Percentiles rank a stretch among this genome's conserved stretches.
These are phyloP conservation scores for Anthracocystis walkeri DNA, from an alignment of 1,284 basidiomycete genomes.

Conservation along the genomic window DNA sequence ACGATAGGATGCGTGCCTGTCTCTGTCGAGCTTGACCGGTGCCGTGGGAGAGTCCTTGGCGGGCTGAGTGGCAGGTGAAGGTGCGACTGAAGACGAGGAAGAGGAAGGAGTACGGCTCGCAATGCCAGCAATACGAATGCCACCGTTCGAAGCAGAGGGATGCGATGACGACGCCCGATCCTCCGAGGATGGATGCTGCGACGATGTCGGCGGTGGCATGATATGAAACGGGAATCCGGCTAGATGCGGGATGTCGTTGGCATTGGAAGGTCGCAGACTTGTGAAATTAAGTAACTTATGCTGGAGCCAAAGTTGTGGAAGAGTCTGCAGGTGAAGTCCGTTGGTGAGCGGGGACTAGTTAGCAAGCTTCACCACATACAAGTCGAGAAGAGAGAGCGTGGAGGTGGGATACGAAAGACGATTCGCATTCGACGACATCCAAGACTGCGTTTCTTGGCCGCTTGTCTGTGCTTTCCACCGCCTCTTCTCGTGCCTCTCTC, in stretches of 20 bases:
- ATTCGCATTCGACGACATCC: neutral
- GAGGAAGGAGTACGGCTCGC: slow-evolving; percentile 17
- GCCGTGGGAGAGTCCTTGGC: slow-evolving; percentile 1
- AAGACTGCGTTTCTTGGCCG: neutral
- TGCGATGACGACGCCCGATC: slow-evolving; percentile 11
- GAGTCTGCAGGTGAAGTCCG: neutral
- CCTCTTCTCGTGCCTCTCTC: slow-evolving; percentile 1
- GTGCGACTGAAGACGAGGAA: slow-evolving; percentile 1
- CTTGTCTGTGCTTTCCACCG: neutral
- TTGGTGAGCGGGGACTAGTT: neutral
- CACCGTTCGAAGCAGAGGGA: slow-evolving; percentile 6
- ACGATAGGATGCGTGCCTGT: slow-evolving; percentile 1
- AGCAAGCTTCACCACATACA: no score
- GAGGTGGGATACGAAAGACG: neutral
- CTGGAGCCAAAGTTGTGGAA: no score
- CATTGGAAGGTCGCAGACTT: neutral
- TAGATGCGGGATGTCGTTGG: slow-evolving; percentile 6
- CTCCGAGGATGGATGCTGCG: slow-evolving; percentile 8
- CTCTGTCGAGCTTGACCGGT: slow-evolving; percentile 20
- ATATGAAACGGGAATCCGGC: neutral
- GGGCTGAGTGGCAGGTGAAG: slow-evolving; percentile 3
- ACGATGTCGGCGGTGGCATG: slow-evolving; percentile 20
- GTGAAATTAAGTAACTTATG: neutral
- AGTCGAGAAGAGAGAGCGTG: neutral
- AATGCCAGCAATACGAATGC: slow-evolving; percentile 42